These are phyloP conservation scores for Lactifluus hygrophoroides DNA, from an alignment of 768 basidiomycete species.

Conservation along the genomic window DNA sequence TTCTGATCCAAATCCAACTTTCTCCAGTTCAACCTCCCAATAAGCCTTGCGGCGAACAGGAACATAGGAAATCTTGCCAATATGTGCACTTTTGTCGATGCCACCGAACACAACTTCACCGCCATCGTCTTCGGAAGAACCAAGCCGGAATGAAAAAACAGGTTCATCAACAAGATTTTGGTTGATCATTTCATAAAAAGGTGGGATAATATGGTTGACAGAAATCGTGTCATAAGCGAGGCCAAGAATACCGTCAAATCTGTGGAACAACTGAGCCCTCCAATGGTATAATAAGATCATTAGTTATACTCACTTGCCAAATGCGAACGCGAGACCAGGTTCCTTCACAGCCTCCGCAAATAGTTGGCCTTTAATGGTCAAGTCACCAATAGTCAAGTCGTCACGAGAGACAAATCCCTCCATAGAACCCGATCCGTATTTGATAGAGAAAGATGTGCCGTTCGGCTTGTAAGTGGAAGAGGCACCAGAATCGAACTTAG, in stretches of 20 bases:
- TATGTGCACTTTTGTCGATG: constrained; percentile 68
- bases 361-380: constrained; percentile 63
- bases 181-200: constrained; percentile 90
- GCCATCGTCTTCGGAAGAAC: constrained; percentile 76
- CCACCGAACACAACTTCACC: constrained; percentile 92
- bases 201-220: constrained; percentile 86
- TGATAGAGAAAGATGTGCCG: constrained; percentile 82
- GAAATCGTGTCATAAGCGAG: constrained; percentile 93
- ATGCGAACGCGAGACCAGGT: constrained; percentile 95
- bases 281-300: not conserved
- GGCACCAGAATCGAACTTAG: constrained; percentile 74
- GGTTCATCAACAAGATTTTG: constrained; percentile 72
- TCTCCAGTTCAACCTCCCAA: constrained; percentile 95
- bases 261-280: constrained; percentile 24
- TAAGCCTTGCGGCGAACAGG: constrained; percentile 93
- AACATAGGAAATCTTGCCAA: constrained; percentile 74
- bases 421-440: constrained; percentile 94
- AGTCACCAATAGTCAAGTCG: constrained; percentile 68
- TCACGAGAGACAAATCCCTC: constrained; percentile 93
- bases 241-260: constrained; percentile 93
- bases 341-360: constrained; percentile 96
- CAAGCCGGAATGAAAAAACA: constrained; percentile 92
- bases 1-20: constrained; percentile 79
- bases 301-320: constrained; percentile 66
- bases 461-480: constrained; percentile 89